These are phyloP conservation scores for Cyphellophora europaea DNA, from an alignment of 2,329 filamentous ascomycete genomes.

Conservation along the genomic window DNA sequence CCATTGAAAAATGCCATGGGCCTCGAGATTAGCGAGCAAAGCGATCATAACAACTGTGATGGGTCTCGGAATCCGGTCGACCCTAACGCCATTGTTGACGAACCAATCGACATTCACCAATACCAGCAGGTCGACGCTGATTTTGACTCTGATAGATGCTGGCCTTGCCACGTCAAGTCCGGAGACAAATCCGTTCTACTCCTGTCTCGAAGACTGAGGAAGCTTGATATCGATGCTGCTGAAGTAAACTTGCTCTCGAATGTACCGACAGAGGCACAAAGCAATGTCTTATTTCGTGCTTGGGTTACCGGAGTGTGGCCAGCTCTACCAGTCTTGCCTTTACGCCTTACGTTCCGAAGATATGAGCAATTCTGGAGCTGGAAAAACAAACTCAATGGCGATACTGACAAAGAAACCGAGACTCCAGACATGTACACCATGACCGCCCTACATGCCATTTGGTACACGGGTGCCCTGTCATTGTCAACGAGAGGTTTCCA, in stretches of 20 bases:
- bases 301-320: constrained; percentile 39
- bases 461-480: constrained; percentile 39
- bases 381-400: constrained; percentile 26
- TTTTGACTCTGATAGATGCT: constrained; percentile 28
- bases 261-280: constrained; percentile 34
- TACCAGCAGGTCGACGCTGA: background rate
- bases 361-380: constrained; percentile 38
- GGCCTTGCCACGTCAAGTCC: constrained; percentile 34
- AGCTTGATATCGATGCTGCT: constrained; percentile 30
- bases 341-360: constrained; percentile 30
- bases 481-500: constrained; percentile 26
- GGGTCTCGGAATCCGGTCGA: background rate
- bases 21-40: background rate
- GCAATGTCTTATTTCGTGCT: constrained; percentile 36
- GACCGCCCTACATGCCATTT: constrained; percentile 36
- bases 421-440: constrained; percentile 33
- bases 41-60: background rate
- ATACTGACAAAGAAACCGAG: constrained; percentile 25
- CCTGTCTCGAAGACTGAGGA: constrained; percentile 35
- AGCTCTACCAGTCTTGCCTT: constrained; percentile 34
- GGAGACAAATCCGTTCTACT: constrained; percentile 36
- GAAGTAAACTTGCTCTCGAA: constrained; percentile 31
- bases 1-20: background rate
- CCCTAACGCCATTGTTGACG: background rate
- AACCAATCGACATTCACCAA: background rate